phyloP scores from a whole-genome alignment of 768 basidiomycete species.

The Rhizopogon vinicolor region DNA sequence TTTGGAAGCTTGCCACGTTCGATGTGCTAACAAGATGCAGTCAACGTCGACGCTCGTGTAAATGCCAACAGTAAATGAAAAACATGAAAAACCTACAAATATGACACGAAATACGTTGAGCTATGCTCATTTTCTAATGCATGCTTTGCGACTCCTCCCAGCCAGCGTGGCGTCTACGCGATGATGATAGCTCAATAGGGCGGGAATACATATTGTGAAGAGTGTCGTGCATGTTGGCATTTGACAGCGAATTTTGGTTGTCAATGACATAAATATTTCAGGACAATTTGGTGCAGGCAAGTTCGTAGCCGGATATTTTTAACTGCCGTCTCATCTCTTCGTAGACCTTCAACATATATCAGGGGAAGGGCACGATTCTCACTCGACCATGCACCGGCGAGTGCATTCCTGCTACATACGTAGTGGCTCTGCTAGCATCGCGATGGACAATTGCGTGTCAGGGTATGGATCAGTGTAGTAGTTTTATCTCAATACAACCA shows the following conservation, averaged over 20 bases:
- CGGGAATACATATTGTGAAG: too few relatives aligned
- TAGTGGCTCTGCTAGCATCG: slow-evolving; percentile 65
- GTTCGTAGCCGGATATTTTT: slow-evolving; percentile 11
- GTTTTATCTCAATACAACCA: not conserved
- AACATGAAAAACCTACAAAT: not conserved
- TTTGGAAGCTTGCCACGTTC: not conserved
- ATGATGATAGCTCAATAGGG: too few relatives aligned
- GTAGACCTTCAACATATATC: slow-evolving; percentile 63
- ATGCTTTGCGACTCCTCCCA: too few relatives aligned
- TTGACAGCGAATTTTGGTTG: too few relatives aligned
- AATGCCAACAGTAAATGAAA: not conserved
- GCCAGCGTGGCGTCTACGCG: not conserved
- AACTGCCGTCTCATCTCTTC: slow-evolving; percentile 2
- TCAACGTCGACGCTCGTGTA: not conserved
- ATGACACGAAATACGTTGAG: not conserved
- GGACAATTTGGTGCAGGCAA: slow-evolving; percentile 57
- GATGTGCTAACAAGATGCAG: not conserved
- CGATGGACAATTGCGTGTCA: slow-evolving; percentile 48
- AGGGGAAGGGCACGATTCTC: slow-evolving; percentile 63
- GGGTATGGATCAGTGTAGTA: slow-evolving; percentile 67
- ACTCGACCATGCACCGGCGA: slow-evolving; percentile 52
- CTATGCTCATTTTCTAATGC: not conserved
- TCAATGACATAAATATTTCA: too few relatives aligned
- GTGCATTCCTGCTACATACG: slow-evolving; percentile 65
- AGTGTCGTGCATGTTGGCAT: too few relatives aligned